These are phyloP conservation scores for Cercospora zeina DNA, from an alignment of 2,329 filamentous ascomycete species.

Conservation along the genomic window DNA sequence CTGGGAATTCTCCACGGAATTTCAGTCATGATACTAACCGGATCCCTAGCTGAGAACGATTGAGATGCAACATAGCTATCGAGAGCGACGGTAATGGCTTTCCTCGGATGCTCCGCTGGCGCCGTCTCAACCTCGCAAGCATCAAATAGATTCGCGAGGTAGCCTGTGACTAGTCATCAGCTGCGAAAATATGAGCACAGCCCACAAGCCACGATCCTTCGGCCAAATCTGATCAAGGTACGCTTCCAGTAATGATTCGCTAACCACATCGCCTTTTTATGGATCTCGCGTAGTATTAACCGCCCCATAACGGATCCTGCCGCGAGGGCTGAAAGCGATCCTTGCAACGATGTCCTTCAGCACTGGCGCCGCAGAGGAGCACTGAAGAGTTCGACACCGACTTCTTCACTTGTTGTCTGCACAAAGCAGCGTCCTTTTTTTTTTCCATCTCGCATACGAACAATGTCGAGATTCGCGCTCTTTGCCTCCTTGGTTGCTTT, in stretches of 20 bases:
- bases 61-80: too few relatives aligned
- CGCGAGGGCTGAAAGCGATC: conserved; percentile 5
- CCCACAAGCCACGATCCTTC: conserved; percentile 8
- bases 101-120: too few relatives aligned
- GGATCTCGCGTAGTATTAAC: conserved; percentile 5
- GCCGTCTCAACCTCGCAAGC: background rate
- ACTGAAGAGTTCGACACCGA: background rate
- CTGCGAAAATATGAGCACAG: background rate
- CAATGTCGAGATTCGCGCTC: background rate
- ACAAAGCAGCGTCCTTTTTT: background rate
- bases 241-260: background rate
- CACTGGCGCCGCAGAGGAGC: background rate
- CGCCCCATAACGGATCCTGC: conserved; percentile 1
- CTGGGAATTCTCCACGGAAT: too few relatives aligned
- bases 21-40: too few relatives aligned
- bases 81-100: too few relatives aligned
- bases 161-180: background rate
- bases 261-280: conserved; percentile 1
- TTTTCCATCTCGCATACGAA: background rate
- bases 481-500: background rate
- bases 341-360: background rate
- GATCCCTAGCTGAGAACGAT: too few relatives aligned
- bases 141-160: background rate
- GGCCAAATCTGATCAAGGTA: background rate
- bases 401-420: background rate